phyloP scores from a whole-genome alignment of 75 land plant genomes.

The Pseudotsuga menziesii region DNA sequence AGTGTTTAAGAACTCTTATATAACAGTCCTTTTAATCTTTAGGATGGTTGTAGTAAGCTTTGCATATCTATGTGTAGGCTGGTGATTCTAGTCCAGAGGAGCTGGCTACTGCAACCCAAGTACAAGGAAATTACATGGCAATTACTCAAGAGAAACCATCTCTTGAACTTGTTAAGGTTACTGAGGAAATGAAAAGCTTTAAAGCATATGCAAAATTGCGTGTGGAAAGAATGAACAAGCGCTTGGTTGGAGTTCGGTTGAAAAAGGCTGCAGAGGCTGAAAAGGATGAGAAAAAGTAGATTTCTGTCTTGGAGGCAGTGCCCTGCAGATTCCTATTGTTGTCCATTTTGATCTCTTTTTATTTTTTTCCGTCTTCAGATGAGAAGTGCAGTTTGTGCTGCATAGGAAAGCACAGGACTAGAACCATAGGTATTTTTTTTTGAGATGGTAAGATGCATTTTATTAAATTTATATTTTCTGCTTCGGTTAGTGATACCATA shows the following conservation, averaged over 20 bases:
- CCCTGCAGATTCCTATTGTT: no score
- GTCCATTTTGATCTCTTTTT: no score
- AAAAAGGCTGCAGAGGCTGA: conserved; percentile 68
- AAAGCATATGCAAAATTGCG: conserved; percentile 64
- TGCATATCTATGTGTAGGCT: conserved; percentile 22
- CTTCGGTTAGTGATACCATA: no score
- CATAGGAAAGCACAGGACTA: no score
- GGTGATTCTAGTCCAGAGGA: conserved; percentile 71
- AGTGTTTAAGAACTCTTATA: not conserved
- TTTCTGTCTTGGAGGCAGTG: no score
- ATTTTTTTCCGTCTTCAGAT: no score
- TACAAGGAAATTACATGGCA: conserved; percentile 58
- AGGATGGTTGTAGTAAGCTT: not conserved
- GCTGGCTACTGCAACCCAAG: conserved; percentile 60
- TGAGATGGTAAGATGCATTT: no score
- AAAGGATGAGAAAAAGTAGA: conserved; percentile 68
- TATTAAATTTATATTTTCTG: no score
- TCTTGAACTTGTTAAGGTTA: conserved; percentile 59
- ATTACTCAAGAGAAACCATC: conserved; percentile 47
- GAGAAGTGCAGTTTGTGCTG: no score
- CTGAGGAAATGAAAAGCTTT: conserved; percentile 60
- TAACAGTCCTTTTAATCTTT: not conserved
- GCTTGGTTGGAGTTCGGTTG: conserved; percentile 48
- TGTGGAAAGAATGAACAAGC: conserved; percentile 51
- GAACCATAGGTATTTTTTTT: no score